Evolutionary conservation across 2,329 filamentous ascomycete genomes (phyloP).

Genomic region (Colletotrichum horii): DNA sequence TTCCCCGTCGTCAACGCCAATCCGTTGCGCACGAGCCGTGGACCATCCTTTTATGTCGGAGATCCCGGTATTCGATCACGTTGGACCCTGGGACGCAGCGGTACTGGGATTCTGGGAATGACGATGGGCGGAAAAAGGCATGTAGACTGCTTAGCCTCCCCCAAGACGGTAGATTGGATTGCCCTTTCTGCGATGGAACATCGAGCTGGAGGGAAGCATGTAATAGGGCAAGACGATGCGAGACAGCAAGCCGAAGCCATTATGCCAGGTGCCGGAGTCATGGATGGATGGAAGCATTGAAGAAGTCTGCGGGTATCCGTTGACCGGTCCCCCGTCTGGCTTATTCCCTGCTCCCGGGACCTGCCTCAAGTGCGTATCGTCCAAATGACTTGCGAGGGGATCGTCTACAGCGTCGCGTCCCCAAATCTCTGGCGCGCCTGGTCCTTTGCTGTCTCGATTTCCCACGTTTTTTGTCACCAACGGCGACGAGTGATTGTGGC

Average conservation of each 20-base stretch:
- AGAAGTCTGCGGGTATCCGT: conserved; percentile 2
- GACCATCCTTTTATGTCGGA: not conserved
- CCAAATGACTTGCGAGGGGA: not conserved
- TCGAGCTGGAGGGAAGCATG: not conserved
- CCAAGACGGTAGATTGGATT: not conserved
- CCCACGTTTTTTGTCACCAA: not conserved
- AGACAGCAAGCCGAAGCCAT: not conserved
- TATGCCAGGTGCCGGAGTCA: conserved; percentile 3
- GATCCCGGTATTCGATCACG: not conserved
- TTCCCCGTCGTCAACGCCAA: not conserved
- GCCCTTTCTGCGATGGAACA: not conserved
- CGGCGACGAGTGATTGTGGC: not conserved
- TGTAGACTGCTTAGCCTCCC: not conserved
- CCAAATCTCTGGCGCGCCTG: not conserved
- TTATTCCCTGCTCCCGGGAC: conserved; percentile 5
- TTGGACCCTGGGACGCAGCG: not conserved
- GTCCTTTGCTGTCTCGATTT: not conserved
- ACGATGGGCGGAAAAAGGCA: conserved; percentile 9
- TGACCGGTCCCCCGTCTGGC: not conserved
- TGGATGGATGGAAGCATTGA: conserved; percentile 16
- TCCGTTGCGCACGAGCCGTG: conserved; percentile 3
- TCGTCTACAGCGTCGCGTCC: not conserved
- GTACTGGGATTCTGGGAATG: not conserved
- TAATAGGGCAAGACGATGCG: not conserved
- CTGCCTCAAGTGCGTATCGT: conserved; percentile 12